Conservation (phyloP, 345 rosid genomes). For the Clausena lansium region DNA sequence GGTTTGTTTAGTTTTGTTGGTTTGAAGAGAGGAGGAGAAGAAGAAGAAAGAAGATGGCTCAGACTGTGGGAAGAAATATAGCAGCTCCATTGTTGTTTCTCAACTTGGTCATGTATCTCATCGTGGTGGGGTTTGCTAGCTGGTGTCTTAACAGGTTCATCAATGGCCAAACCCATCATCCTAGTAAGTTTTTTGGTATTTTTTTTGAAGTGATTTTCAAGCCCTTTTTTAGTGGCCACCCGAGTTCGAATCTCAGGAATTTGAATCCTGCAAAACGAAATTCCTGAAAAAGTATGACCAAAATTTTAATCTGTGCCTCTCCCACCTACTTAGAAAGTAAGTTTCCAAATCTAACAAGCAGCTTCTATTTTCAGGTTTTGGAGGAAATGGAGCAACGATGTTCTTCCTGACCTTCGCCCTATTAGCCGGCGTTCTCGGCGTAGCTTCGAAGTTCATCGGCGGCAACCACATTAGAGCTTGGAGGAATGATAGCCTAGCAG, state of each 20-base stretch:
- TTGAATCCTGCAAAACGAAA: no score
- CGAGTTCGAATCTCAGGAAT: neutral
- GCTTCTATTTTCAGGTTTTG: slow-evolving; percentile 48
- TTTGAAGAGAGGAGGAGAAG: neutral
- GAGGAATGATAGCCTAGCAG: slow-evolving; percentile 79
- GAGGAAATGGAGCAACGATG: slow-evolving; percentile 85
- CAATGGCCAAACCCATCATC: slow-evolving; percentile 77
- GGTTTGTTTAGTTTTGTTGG: neutral
- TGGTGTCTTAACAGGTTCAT: slow-evolving; percentile 76
- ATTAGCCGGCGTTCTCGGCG: slow-evolving; percentile 61
- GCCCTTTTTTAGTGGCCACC: neutral
- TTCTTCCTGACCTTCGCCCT: slow-evolving; percentile 67
- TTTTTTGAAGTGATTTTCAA: neutral
- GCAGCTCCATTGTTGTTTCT: slow-evolving; percentile 92
- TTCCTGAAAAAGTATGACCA: no score
- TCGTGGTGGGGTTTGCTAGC: slow-evolving; percentile 79
- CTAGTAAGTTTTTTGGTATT: slow-evolving; percentile 42
- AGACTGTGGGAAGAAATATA: slow-evolving; percentile 71
- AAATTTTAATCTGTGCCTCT: no score
- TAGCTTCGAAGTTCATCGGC: slow-evolving; percentile 70
- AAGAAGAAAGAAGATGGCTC: slow-evolving; percentile 38
- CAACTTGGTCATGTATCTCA: slow-evolving; percentile 71
- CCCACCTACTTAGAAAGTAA: no score
- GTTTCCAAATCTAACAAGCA: neutral
- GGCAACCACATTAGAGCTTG: slow-evolving; percentile 74